These are phyloP conservation scores for Schizochytrium sp. DNA, from an alignment of 108 stramenopile species.

Conservation along the genomic window DNA sequence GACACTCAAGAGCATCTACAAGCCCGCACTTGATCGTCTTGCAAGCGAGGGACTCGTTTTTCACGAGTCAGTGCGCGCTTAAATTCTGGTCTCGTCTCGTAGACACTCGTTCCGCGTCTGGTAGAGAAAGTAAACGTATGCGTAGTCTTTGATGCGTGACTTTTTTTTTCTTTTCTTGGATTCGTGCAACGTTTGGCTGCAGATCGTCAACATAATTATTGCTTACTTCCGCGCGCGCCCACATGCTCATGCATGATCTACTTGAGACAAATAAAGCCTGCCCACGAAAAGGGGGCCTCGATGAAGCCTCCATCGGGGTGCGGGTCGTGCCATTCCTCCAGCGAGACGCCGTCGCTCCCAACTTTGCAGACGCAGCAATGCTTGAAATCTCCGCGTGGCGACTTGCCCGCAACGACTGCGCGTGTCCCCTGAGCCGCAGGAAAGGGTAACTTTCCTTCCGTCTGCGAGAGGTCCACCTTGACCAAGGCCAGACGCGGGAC, in stretches of 20 bases:
- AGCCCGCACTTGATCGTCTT: constrained; percentile 1
- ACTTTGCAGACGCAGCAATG: background rate
- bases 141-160: too few species aligned
- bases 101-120: too few species aligned
- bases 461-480: background rate
- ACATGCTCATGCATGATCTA: background rate
- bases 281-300: background rate
- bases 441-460: background rate
- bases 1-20: background rate
- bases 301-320: background rate
- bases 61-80: background rate
- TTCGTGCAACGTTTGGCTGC: too few species aligned
- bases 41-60: background rate
- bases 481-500: background rate
- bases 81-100: background rate
- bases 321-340: background rate
- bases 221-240: too few species aligned
- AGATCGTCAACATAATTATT: too few species aligned
- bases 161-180: too few species aligned
- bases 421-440: background rate
- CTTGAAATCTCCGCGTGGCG: background rate
- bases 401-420: background rate
- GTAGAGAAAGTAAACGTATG: too few species aligned
- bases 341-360: background rate
- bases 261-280: background rate